phyloP scores from a whole-genome alignment of 164 flowering plant genomes.

The Tinospora cordifolia region DNA sequence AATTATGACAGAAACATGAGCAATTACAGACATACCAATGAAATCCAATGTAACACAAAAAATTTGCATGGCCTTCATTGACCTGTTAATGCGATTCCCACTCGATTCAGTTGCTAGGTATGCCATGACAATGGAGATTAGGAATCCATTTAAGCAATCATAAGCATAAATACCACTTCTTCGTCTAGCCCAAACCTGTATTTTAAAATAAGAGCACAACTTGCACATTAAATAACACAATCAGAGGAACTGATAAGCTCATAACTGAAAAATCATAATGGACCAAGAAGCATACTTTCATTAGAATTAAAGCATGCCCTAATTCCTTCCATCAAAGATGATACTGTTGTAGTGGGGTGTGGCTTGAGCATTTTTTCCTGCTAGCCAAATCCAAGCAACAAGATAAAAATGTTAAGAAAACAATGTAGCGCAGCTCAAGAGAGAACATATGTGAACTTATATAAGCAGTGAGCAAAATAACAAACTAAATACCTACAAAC shows the following conservation, averaged over 20 bases:
- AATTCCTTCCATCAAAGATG: slow-evolving; percentile 76
- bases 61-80: slow-evolving; percentile 72
- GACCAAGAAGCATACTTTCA: slow-evolving; percentile 47
- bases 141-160: slow-evolving; percentile 79
- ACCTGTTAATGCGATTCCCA: slow-evolving; percentile 38
- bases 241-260: background rate
- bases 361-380: slow-evolving; percentile 34
- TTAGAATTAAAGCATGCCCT: slow-evolving; percentile 56
- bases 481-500: slow-evolving; percentile 35
- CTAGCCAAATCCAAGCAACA: slow-evolving; percentile 9
- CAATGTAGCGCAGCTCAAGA: background rate
- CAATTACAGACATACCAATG: slow-evolving; percentile 47
- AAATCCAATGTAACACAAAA: slow-evolving; percentile 64
- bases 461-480: background rate
- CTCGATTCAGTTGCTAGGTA: slow-evolving; percentile 55
- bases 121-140: slow-evolving; percentile 59
- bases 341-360: slow-evolving; percentile 75
- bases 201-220: slow-evolving; percentile 2
- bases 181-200: slow-evolving; percentile 89
- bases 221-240: background rate
- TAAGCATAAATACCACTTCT: slow-evolving; percentile 56
- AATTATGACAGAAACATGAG: background rate
- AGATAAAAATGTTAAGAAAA: background rate
- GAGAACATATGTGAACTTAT: background rate
- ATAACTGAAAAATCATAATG: background rate